Evolutionary conservation across 148 eudicot species (phyloP), one percentile per base, ranked within the genome.

Genomic region (Rhododendron kiyosumense): DNA sequence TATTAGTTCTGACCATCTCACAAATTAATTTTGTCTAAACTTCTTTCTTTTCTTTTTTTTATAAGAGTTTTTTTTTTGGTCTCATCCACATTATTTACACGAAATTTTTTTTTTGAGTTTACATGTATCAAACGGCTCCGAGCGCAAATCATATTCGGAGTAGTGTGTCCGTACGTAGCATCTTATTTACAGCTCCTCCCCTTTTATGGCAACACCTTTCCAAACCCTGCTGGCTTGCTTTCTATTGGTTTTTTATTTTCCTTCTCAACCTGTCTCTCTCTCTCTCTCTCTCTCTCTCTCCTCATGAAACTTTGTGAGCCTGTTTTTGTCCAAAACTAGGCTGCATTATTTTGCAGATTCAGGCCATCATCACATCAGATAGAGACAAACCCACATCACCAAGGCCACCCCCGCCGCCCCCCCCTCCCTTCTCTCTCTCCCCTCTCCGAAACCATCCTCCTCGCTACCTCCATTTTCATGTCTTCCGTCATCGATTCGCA

Each of bases 401-500:
- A 45, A 74, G n/a, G n/a, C n/a, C n/a, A n/a, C n/a, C n/a, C n/a
- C n/a, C n/a, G n/a, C n/a, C n/a, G 22, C 83, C 18, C 63, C 65
- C n/a, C 82, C 63, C 77, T 63, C 83, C 86, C 77, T 26, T 24
- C 51, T 76, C 81, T 43, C 80, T 84, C 86, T 75, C 59, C 65
- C 76, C 24, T 54, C 26, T 32, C 71, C 20, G 10, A 26, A 30
- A 28, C 54, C 18, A 2, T 30, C 81, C 17, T 34, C 49, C 38
- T 69, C 78, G 49, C 69, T 74, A 28, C 73, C 85, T 77, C 26
- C 81, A 84, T 84, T 84, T 84, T 84, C 86, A 84, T 84, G 81
- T 84, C 86, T 84, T 75, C 86, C 69, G 69, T 54, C 17, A 46
- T 54, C 69, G 36, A 13, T 76, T 52, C 52, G 69, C 34, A 46